These are phyloP conservation scores for Camellia sinensis DNA, from an alignment of 148 eudicot genomes.

Conservation along the genomic window DNA sequence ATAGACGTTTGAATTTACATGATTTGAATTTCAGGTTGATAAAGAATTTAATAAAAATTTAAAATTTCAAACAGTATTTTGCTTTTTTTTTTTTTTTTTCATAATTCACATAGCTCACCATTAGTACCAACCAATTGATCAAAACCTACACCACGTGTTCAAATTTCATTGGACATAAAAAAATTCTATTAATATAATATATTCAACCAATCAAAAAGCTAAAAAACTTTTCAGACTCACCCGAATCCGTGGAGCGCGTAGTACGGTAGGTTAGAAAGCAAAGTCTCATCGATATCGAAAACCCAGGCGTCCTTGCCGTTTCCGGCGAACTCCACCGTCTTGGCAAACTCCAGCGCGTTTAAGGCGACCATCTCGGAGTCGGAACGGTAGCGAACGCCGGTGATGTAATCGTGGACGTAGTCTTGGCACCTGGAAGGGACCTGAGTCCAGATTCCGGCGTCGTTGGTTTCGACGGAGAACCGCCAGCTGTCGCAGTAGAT, in stretches of 20 bases:
- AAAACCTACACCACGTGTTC: neutral
- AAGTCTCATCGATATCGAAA: slow-evolving; percentile 84
- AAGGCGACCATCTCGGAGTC: slow-evolving; percentile 51
- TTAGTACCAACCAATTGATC: neutral
- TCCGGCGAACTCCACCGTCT: slow-evolving; percentile 31
- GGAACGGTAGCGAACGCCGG: slow-evolving; percentile 42
- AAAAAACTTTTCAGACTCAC: slow-evolving; percentile 21
- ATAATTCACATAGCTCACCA: too few relatives aligned
- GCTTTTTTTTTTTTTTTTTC: too few relatives aligned
- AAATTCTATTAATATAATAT: too few relatives aligned
- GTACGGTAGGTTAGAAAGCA: slow-evolving; percentile 63
- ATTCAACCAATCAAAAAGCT: neutral
- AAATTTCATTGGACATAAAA: neutral
- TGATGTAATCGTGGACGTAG: slow-evolving; percentile 51
- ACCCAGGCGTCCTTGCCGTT: slow-evolving; percentile 75
- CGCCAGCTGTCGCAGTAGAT: slow-evolving; percentile 72
- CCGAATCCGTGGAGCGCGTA: slow-evolving; percentile 59
- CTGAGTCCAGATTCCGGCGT: slow-evolving; percentile 47
- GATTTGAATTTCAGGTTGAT: too few relatives aligned
- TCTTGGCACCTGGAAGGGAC: slow-evolving; percentile 46
- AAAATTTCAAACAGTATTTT: too few relatives aligned
- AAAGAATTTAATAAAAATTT: too few relatives aligned
- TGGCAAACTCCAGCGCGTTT: slow-evolving; percentile 43
- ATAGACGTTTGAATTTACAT: too few relatives aligned
- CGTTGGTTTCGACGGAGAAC: slow-evolving; percentile 67